A percentile compares a stretch with the other conserved stretches of the same genome.
phyloP scores from a whole-genome alignment of 2,329 filamentous ascomycete species.

The Colletotrichum lindemuthianum region DNA sequence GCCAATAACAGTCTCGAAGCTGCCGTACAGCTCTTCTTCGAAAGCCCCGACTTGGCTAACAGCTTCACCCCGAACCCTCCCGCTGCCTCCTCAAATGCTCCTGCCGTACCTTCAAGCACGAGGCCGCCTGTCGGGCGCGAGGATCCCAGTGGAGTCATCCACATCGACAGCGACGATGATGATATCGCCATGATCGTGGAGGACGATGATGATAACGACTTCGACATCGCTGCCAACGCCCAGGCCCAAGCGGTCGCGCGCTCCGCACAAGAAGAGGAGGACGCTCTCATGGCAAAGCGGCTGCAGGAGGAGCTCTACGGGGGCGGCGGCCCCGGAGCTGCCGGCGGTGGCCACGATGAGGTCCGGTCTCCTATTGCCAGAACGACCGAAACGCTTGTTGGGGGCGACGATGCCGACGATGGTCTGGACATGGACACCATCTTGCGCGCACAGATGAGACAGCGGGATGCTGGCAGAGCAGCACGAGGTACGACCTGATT shows the following conservation, averaged over 20 bases:
- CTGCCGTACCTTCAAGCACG: slow-evolving; percentile 42
- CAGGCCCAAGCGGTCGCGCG: slow-evolving; percentile 53
- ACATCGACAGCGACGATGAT: slow-evolving; percentile 82
- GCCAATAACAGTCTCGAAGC: slow-evolving; percentile 86
- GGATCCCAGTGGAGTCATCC: slow-evolving; percentile 71
- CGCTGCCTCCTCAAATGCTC: slow-evolving; percentile 45
- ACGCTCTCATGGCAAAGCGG: slow-evolving; percentile 90
- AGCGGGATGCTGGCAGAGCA: slow-evolving; percentile 29
- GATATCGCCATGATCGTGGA: slow-evolving; percentile 52
- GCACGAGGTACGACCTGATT: slow-evolving; percentile 27
- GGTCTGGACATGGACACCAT: slow-evolving; percentile 63
- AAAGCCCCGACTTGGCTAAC: slow-evolving; percentile 78
- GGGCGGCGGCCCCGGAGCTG: slow-evolving; percentile 47
- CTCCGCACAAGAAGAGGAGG: slow-evolving; percentile 78
- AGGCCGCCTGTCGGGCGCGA: slow-evolving; percentile 52
- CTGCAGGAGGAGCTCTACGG: slow-evolving; percentile 90
- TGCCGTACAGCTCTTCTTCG: slow-evolving; percentile 90
- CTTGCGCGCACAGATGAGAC: slow-evolving; percentile 73
- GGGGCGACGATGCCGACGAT: slow-evolving; percentile 63
- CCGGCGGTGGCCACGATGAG: slow-evolving; percentile 62
- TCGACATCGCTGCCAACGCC: slow-evolving; percentile 42
- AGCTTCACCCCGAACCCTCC: slow-evolving; percentile 53
- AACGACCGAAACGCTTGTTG: slow-evolving; percentile 91
- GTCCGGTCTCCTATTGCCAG: slow-evolving; percentile 91
- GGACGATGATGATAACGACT: slow-evolving; percentile 51